These are phyloP conservation scores for Epithemia pelagica DNA, from an alignment of 108 stramenopile genomes.

Conservation along the genomic window DNA sequence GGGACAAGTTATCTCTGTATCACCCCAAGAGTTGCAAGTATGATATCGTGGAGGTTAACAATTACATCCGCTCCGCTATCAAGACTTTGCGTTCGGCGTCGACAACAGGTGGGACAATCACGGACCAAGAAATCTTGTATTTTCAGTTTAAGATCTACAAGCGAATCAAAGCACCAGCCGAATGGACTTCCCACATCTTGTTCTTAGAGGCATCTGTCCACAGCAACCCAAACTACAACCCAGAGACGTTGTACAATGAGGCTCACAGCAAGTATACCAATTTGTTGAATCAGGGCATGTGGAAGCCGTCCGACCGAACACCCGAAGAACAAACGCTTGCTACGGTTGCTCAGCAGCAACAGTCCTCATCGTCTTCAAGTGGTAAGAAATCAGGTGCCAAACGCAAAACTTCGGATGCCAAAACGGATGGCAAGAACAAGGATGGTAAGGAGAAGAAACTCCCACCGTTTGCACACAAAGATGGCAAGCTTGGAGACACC, in stretches of 20 bases:
- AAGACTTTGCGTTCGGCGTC: no score
- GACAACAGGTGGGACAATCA: no score
- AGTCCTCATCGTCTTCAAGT: no score
- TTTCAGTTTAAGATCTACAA: no score
- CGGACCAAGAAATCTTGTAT: no score
- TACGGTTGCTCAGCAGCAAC: not conserved
- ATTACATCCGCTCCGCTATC: no score
- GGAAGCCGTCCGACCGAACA: not conserved
- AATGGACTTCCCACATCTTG: not conserved
- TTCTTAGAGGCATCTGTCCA: not conserved
- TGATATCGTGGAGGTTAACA: no score
- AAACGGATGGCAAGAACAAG: not conserved
- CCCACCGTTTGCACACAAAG: not conserved
- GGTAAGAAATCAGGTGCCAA: no score
- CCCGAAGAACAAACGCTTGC: not conserved
- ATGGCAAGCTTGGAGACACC: not conserved
- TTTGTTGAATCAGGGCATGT: not conserved
- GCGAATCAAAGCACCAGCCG: not conserved
- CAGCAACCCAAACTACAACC: not conserved
- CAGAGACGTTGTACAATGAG: not conserved
- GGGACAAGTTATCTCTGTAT: no score
- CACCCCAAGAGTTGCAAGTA: no score
- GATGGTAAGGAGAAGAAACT: not conserved
- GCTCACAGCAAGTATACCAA: not conserved
- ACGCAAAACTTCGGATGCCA: not conserved